phyloP scores from a whole-genome alignment of 331 rosid genomes.

The Malus hybrid region DNA sequence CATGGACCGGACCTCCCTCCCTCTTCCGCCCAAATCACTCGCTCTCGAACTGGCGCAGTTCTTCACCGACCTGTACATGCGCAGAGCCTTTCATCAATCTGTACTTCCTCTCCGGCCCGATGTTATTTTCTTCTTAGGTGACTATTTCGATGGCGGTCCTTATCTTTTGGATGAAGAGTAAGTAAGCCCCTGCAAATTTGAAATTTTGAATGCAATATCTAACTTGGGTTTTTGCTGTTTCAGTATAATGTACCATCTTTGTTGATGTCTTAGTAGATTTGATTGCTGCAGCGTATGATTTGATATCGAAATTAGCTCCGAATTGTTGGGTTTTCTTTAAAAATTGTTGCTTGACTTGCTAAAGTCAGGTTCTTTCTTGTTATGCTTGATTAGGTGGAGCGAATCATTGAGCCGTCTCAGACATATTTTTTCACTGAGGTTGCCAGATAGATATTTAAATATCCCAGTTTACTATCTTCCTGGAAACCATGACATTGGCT shows the following conservation, averaged over 20 bases:
- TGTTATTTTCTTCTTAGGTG: conserved; percentile 69
- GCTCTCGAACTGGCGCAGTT: conserved; percentile 62
- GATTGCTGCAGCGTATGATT: not conserved
- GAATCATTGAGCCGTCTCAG: conserved; percentile 61
- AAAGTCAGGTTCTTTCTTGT: not conserved
- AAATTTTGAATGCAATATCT: no score
- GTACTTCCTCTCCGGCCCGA: conserved; percentile 64
- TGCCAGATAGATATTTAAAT: conserved; percentile 33
- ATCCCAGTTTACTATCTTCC: conserved; percentile 47
- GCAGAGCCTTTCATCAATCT: conserved; percentile 65
- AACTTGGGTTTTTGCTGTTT: not conserved
- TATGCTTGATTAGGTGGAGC: conserved; percentile 52
- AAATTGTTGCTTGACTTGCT: conserved; percentile 8
- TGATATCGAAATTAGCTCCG: not conserved
- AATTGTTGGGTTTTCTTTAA: not conserved
- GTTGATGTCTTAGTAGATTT: not conserved
- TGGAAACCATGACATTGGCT: conserved; percentile 89
- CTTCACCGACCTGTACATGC: conserved; percentile 79
- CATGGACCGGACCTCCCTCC: conserved; percentile 72
- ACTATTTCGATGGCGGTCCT: conserved; percentile 83
- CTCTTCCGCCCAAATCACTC: conserved; percentile 58
- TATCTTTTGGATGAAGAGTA: conserved; percentile 62
- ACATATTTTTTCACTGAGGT: conserved; percentile 54
- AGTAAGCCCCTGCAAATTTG: conserved; percentile 17
- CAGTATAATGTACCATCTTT: not conserved